Base-by-base conservation (phyloP, 306 rosid species). In the Ceratonia siliqua region DNA sequence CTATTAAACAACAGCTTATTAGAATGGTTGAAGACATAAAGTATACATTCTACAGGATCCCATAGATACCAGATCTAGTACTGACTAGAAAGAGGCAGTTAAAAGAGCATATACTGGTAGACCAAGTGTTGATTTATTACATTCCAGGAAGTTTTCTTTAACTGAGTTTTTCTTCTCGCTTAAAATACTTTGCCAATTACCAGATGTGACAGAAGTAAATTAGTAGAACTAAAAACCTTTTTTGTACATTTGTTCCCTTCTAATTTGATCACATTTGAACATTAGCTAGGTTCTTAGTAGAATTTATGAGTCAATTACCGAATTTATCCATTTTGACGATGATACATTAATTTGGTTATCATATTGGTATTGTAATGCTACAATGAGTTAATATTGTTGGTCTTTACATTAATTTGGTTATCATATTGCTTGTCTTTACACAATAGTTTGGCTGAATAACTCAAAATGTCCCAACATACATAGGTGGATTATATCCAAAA, bases 371-470 rank as follows among this genome's bases (percentile, higher is more conserved):
- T 20, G 22, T 20, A 35, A 22, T 74, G 41, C 41, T 71, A 54
- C 12, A 12, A 5, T 17, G 55, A 64, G 25, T 63, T 54, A 25
- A 5, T 18, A 46, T 25, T 27, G 18, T 24, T 65, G 38, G 8
- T 35, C 39, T 70, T 32, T 28, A 1, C 32, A 28, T 28, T 28
- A 28, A 28, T 28, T 28, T 41, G 46, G 46, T 14, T 3, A 18
- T 25, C 18, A 54, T 48, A n/a, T 48, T n/a, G n/a, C n/a, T n/a
- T n/a, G n/a, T n/a, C n/a, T n/a, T n/a, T n/a, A 79, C 73, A 74
- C 84, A 20, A 66, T 94, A 68, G 97, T 89, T 76, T 89, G 91
- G 96, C 81, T 87, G 49, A 74, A 81, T 72, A 85, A 87, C 83
- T 68, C 81, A 80, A 89, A 72, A 81, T 94, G 96, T 83, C 74